Base-by-base conservation (phyloP, 1,284 basidiomycete genomes). In the Microbotryomycetes sp. region DNA sequence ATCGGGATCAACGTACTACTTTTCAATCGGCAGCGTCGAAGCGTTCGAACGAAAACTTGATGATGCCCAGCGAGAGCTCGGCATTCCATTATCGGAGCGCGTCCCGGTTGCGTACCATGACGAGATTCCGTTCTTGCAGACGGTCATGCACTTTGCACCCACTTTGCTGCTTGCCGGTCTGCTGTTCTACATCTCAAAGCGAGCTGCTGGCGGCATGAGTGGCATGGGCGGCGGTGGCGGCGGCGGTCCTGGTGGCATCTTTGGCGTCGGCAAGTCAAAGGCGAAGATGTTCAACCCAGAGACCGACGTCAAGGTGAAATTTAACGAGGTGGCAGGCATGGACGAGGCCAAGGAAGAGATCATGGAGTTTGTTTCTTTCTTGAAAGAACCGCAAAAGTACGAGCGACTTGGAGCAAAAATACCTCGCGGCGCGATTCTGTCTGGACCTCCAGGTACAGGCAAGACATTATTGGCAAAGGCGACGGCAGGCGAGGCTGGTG, bases 261-360 rank as follows among this genome's bases (percentile, higher is more conserved):
- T 99, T 78, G 92, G 84, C 74, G 94, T 99, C 58, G 96, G 96
- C 65, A 97, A 97, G 80, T 92, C 89, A 73, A 85, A 83, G 66
- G 94, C 96, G 24, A 92, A 87, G 78, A 81, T 97, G 76, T 98
- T 97, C 79, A 97, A 97, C 58, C 60, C 60, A 46, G 94, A 99
- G 73, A 91, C 88, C 46, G 89, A 94, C 61, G 87, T 98, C 72
- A 89, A 86, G 74, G 86, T 89, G 71, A 90, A 89, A 74, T 98
- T 98, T 80, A 85, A 85, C 77, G 91, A 98, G 75, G 91, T 98
- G 24, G 94, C 94, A 28, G 94, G 94, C 50, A 97, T 97, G 93
- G 94, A 99, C 78, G 94, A 99, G 78, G 94, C 93, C 57, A 99
- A 99, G 81, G 89, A 94, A 79, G 94, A 99, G 79, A 96, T 99